Evolutionary conservation across 2,329 filamentous ascomycete species (phyloP).

Genomic region (Cercospora sp.): DNA sequence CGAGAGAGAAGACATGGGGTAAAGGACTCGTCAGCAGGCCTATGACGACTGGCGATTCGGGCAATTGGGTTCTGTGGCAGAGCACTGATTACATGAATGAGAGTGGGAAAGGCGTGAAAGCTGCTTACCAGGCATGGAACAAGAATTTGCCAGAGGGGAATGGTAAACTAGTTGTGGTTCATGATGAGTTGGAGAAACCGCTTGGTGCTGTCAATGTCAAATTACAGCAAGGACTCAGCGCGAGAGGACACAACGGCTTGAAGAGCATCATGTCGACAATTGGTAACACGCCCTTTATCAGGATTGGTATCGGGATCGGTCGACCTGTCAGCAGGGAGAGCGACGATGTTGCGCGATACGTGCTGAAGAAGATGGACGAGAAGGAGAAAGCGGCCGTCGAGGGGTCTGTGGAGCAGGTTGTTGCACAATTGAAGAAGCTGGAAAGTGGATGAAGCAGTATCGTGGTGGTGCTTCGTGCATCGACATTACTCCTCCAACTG

Average conservation of each 20-base stretch:
- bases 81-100: slow-evolving; percentile 82
- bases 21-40: slow-evolving; percentile 56
- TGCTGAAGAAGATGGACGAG: slow-evolving; percentile 66
- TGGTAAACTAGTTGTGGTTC: slow-evolving; percentile 70
- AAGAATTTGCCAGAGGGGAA: slow-evolving; percentile 35
- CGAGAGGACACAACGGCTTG: slow-evolving; percentile 50
- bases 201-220: slow-evolving; percentile 67
- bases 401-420: slow-evolving; percentile 36
- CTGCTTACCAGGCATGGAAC: slow-evolving; percentile 62
- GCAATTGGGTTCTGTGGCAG: slow-evolving; percentile 66
- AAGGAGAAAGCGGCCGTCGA: slow-evolving; percentile 48
- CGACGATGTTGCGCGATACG: slow-evolving; percentile 71
- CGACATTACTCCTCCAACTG: background rate
- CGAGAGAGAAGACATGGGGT: slow-evolving; percentile 47
- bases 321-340: slow-evolving; percentile 69
- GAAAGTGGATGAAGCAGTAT: slow-evolving; percentile 29
- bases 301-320: slow-evolving; percentile 82
- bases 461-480: background rate
- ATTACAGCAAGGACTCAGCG: slow-evolving; percentile 53
- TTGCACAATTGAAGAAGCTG: slow-evolving; percentile 43
- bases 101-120: slow-evolving; percentile 69
- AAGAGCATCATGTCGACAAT: slow-evolving; percentile 65
- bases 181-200: slow-evolving; percentile 81
- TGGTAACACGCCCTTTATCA: slow-evolving; percentile 74
- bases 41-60: slow-evolving; percentile 32